Evolutionary conservation across 139 green algal genomes (phyloP), one percentile per base, ranked within the genome.

Genomic region (Chloropicon primus): DNA sequence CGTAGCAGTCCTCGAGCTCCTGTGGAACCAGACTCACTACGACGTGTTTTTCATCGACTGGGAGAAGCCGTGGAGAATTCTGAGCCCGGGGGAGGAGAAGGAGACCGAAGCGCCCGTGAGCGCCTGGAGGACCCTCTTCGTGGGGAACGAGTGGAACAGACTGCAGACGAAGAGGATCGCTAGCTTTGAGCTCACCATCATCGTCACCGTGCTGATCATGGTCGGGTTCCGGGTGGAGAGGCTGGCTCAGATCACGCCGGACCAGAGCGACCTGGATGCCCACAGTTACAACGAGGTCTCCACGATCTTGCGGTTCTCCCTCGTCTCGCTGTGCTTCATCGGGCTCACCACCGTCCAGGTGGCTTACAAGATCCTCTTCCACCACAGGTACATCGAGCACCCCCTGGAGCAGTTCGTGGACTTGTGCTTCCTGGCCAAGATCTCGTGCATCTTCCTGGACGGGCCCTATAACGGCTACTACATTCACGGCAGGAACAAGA

Each of bases 41-140:
- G 86, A 92, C 74, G 72, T 92, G 0, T 90, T 90, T 78, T 90
- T 92, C 81, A 72, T 92, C 21, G 88, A 92, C 72, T 92, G 88
- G 88, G 88, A 92, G 81, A 88, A 88, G 74, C 79, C 83, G 0
- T 76, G 85, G 21, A 80, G 83, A 17, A 54, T 90, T 1, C 75
- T 91, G 2, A 80, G 77, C 53, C 79, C 81, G 27, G 83, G 86
- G 0, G 85, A 85, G 21, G 75, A 72, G 21, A 23, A 53, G 0
- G 85, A 90, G 80, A 85, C 89, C 72, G 24, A 74, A 1, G 82
- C 83, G 1, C 85, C 86, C 1, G 74, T 92, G 24, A 86, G 75
- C 74, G 78, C 72, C 5, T 92, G 88, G 88, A 80, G 88, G 53
- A 84, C 72, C 27, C 79, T 92, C 28, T 78, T 90, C 71, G 74